Evolutionary conservation across 2,329 filamentous ascomycete genomes (phyloP).

Genomic region (Verticillium nonalfalfae): DNA sequence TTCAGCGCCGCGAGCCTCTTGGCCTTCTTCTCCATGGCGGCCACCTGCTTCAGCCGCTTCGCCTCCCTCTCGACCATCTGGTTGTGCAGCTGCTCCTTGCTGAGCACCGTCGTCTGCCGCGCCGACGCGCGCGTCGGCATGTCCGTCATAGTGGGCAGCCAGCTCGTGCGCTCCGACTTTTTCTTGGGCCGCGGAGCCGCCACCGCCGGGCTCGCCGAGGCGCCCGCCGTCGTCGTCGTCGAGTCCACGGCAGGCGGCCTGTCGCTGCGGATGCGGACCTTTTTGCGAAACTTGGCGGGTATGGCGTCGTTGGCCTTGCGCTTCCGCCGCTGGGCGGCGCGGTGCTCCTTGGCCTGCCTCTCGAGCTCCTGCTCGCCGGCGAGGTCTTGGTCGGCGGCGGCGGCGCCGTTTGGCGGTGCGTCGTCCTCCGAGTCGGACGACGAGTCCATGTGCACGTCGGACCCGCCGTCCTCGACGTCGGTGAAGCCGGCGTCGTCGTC

Average conservation of each 20-base stretch:
- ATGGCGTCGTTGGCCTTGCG: conserved; percentile 74
- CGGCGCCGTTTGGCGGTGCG: conserved; percentile 37
- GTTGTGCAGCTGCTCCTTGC: conserved; percentile 57
- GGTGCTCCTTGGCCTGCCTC: conserved; percentile 64
- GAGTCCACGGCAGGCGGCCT: conserved; percentile 20
- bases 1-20: conserved; percentile 68
- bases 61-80: conserved; percentile 70
- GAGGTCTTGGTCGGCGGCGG: conserved; percentile 52
- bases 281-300: conserved; percentile 65
- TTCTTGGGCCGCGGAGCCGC: conserved; percentile 48
- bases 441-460: conserved; percentile 80
- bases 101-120: conserved; percentile 50
- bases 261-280: conserved; percentile 61
- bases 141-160: conserved; percentile 49
- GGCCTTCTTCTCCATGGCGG: conserved; percentile 59
- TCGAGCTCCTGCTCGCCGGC: conserved; percentile 86
- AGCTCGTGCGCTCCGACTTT: conserved; percentile 53
- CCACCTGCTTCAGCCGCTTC: conserved; percentile 64
- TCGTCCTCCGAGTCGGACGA: conserved; percentile 81
- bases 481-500: conserved; percentile 65
- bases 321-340: conserved; percentile 59
- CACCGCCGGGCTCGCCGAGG: too few relatives aligned
- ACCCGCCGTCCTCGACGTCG: conserved; percentile 59
- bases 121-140: conserved; percentile 52
- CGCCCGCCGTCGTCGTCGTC: conserved; percentile 23